Evolutionary conservation across 148 eudicot species (phyloP), one percentile per base, ranked within the genome.

Genomic region (Chenopodium quinoa): DNA sequence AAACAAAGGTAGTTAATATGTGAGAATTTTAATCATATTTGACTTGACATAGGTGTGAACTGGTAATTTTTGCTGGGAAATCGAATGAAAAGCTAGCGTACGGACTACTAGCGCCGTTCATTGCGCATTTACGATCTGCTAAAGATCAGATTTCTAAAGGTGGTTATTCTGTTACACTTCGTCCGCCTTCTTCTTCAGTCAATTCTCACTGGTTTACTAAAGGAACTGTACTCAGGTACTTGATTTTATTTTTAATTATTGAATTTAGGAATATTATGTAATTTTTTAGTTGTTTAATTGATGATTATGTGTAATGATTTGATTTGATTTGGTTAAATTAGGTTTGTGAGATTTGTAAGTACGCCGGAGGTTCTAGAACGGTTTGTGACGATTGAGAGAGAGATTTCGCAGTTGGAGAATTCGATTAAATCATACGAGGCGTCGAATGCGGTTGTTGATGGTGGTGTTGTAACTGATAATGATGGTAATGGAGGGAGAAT

Each of bases 321-420:
- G 40, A 63, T 14, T 79, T 73, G 73, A 77, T 44, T 72, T 80
- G 52, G 69, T 34, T 34, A 4, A 50, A 31, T 85, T 79, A 93
- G 97, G 85, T 92, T 94, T 87, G 98, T 94, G 87, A 91, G 90
- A 74, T 94, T 94, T 82, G 93, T 94, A 7, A 89, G 88, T 70
- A 90, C 96, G 13, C 98, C 98, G 0, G 98, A 94, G 73, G 89
- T 94, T 76, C 87, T 94, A 66, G 97, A 94, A 85, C 88, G 98
- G 73, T 89, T 92, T 81, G 89, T 91, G 68, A 88, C 91, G 6
- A 90, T 87, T 47, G 94, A 94, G 90, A 88, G 88, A 78, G 98
- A 94, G 86, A 91, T 94, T 81, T 70, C 77, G 6, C 94, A 94
- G 86, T 85, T 94, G 75, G 96, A 90, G 78, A 87, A 80, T 77